These are phyloP conservation scores for Venturia asperata DNA, from an alignment of 2,329 filamentous ascomycete genomes.

Conservation along the genomic window DNA sequence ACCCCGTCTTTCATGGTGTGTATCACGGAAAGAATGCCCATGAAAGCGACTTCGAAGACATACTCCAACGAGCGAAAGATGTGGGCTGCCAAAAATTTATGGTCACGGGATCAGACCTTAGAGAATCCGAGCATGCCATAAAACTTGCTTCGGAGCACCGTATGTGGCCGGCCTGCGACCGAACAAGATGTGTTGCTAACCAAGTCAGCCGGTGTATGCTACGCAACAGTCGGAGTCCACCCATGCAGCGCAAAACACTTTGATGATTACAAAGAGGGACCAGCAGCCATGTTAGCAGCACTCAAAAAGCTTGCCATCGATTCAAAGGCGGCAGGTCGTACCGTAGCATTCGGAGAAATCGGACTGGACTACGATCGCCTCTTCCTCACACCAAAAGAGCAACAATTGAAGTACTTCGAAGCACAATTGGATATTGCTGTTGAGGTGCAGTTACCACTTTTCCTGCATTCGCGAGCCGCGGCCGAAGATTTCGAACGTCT, in stretches of 20 bases:
- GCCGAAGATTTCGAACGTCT: slow-evolving; percentile 74
- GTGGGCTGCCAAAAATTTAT: slow-evolving; percentile 85
- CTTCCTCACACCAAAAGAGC: slow-evolving; percentile 68
- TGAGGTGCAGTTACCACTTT: slow-evolving; percentile 73
- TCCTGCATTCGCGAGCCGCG: slow-evolving; percentile 85
- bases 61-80: slow-evolving; percentile 69
- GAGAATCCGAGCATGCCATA: slow-evolving; percentile 68
- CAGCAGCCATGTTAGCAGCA: slow-evolving; percentile 47
- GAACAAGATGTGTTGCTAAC: background rate
- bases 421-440: slow-evolving; percentile 74
- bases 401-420: slow-evolving; percentile 79
- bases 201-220: slow-evolving; percentile 65
- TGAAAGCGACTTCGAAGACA: slow-evolving; percentile 63
- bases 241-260: slow-evolving; percentile 82
- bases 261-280: slow-evolving; percentile 53
- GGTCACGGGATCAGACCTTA: slow-evolving; percentile 82
- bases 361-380: slow-evolving; percentile 94
- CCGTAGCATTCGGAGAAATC: slow-evolving; percentile 85
- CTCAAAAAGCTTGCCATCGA: slow-evolving; percentile 59
- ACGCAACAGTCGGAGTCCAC: slow-evolving; percentile 87
- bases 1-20: slow-evolving; percentile 77
- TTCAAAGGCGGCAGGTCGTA: slow-evolving; percentile 51
- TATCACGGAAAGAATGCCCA: slow-evolving; percentile 77
- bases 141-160: slow-evolving; percentile 66
- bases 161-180: slow-evolving; percentile 37